These are phyloP conservation scores for Lobosporangium transversale DNA, from an alignment of 192 early-diverging fungal species.

Conservation along the genomic window DNA sequence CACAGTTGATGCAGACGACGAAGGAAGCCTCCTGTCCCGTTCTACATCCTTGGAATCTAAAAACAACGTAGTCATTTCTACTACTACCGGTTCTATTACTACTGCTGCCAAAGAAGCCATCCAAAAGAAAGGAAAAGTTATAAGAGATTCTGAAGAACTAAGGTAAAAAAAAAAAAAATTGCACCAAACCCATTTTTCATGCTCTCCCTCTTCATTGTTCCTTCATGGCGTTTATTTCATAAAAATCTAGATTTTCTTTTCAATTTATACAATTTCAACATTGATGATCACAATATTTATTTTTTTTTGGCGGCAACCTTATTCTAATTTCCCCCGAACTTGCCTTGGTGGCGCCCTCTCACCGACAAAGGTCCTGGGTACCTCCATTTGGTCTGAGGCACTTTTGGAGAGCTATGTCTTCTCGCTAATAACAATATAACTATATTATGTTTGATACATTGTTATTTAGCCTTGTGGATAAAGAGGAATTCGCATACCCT, in stretches of 20 bases:
- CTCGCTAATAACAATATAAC: too few species aligned
- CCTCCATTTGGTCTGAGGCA: too few species aligned
- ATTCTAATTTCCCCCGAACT: neutral
- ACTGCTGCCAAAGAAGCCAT: neutral
- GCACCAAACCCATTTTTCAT: too few species aligned
- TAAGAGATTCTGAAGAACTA: too few species aligned
- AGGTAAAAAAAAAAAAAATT: too few species aligned
- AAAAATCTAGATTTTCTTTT: neutral
- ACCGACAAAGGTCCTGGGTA: too few species aligned
- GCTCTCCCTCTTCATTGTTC: neutral
- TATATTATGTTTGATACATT: too few species aligned
- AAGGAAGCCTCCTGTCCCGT: neutral
- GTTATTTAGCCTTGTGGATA: slow-evolving; percentile 28
- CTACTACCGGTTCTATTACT: too few species aligned
- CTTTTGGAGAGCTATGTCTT: too few species aligned
- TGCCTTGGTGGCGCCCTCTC: too few species aligned
- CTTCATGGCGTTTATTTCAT: neutral
- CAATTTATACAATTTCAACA: neutral
- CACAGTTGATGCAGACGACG: slow-evolving; percentile 4
- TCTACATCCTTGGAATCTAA: neutral
- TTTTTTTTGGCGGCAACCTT: neutral
- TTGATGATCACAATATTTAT: neutral
- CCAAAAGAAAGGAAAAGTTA: too few species aligned
- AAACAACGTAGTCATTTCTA: neutral
- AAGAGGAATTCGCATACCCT: slow-evolving; percentile 46